Conservation (phyloP, 768 basidiomycete genomes). For the Boletellus ananas region DNA sequence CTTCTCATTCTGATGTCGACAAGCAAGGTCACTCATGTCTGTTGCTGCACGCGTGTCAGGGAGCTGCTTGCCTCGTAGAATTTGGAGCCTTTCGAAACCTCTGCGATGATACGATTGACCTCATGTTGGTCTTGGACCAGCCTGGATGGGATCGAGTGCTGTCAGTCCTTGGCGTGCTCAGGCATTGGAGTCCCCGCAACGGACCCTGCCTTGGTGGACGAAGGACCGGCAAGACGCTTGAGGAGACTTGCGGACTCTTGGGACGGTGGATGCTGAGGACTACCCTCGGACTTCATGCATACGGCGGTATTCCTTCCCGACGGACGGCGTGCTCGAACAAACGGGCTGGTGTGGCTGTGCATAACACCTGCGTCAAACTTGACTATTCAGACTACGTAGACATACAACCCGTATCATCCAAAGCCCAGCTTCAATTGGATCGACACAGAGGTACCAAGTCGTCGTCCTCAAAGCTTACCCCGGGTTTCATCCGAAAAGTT, state of each 20-base stretch:
- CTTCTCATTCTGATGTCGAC: constrained; percentile 69
- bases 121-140: constrained; percentile 76
- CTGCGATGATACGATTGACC: constrained; percentile 84
- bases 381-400: not conserved
- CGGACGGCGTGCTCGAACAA: too few species aligned
- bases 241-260: constrained; percentile 69
- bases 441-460: not conserved
- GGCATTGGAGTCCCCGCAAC: constrained; percentile 20
- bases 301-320: not conserved
- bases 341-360: constrained; percentile 6
- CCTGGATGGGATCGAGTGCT: constrained; percentile 30
- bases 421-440: constrained; percentile 14
- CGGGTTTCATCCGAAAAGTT: constrained; percentile 14
- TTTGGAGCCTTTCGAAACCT: constrained; percentile 90
- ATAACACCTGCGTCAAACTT: too few species aligned
- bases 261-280: constrained; percentile 33
- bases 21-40: not conserved
- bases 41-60: not conserved
- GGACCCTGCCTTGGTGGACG: constrained; percentile 85
- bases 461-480: not conserved
- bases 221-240: constrained; percentile 81
- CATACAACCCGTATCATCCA: not conserved
- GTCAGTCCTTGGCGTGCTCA: constrained; percentile 9
- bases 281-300: constrained; percentile 20
- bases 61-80: constrained; percentile 67